Evolutionary conservation across 371 early-diverging fungal genomes (phyloP).

Genomic region (Cladochytrium tenue): DNA sequence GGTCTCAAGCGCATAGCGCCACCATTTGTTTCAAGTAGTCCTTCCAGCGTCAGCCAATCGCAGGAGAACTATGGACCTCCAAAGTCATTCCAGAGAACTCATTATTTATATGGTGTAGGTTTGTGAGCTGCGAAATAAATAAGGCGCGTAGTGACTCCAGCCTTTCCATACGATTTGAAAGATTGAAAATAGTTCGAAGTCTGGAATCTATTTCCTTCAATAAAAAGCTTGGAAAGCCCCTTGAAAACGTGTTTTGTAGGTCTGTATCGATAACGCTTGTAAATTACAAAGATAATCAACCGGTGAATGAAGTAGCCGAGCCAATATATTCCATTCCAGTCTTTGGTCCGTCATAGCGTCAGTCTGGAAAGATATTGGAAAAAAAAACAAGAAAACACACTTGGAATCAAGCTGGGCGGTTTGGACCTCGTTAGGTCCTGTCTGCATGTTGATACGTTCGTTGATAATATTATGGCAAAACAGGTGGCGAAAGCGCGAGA

Average conservation of each 20-base stretch:
- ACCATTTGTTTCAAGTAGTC: conserved; percentile 4
- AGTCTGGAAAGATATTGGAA: too few relatives aligned
- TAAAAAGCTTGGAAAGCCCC: conserved; percentile 69
- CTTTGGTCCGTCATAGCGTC: too few relatives aligned
- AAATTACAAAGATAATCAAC: conserved; percentile 79
- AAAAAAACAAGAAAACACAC: conserved; percentile 34
- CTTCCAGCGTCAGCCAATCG: conserved; percentile 12
- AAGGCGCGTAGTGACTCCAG: not conserved
- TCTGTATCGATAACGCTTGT: conserved; percentile 71
- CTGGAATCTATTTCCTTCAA: conserved; percentile 90
- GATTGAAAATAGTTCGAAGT: conserved; percentile 80
- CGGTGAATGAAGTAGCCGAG: conserved; percentile 68
- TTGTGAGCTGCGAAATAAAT: conserved; percentile 22
- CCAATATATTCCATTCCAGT: conserved; percentile 87
- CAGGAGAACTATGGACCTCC: conserved; percentile 16
- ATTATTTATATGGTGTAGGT: conserved; percentile 16
- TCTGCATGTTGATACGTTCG: conserved; percentile 96
- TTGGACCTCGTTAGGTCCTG: conserved; percentile 84
- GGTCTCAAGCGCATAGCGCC: too few relatives aligned
- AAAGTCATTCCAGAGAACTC: conserved; percentile 13
- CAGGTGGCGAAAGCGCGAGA: conserved; percentile 82
- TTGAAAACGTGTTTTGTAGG: conserved; percentile 49
- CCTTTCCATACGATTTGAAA: conserved; percentile 80
- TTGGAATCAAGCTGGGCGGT: conserved; percentile 62
- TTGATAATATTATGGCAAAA: conserved; percentile 97